phyloP scores from a whole-genome alignment of 2,329 filamentous ascomycete genomes.

The Xylaria multiplex region DNA sequence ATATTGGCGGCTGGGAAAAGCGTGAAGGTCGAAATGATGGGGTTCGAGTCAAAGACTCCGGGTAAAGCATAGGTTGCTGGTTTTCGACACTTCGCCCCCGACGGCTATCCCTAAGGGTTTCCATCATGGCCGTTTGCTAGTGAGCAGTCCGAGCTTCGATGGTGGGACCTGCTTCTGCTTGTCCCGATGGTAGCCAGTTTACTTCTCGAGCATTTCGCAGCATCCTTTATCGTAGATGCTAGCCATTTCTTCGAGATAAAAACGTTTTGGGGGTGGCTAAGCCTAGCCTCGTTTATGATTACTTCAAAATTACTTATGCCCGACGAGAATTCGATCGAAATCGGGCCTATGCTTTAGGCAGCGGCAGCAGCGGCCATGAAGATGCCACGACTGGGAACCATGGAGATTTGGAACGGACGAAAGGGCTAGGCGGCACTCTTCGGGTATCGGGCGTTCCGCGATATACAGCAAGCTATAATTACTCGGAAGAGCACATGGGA shows the following conservation, averaged over 20 bases:
- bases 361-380: conserved; percentile 44
- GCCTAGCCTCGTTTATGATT: conserved; percentile 48
- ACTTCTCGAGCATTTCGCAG: conserved; percentile 42
- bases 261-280: conserved; percentile 46
- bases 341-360: conserved; percentile 43
- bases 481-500: conserved; percentile 47
- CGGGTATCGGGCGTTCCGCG: neutral
- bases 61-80: conserved; percentile 30
- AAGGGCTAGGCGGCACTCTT: conserved; percentile 49
- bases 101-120: conserved; percentile 42
- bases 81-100: conserved; percentile 28
- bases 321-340: conserved; percentile 36
- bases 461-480: conserved; percentile 38
- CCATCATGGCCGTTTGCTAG: conserved; percentile 43
- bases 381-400: conserved; percentile 49
- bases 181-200: too few relatives aligned
- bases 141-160: conserved; percentile 39
- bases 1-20: too few relatives aligned
- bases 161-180: conserved; percentile 44
- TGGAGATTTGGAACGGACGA: conserved; percentile 52
- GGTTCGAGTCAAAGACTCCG: too few relatives aligned
- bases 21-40: too few relatives aligned
- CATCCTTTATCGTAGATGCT: conserved; percentile 48
- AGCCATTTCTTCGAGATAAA: conserved; percentile 46
- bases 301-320: conserved; percentile 47